Evolutionary conservation across 2,329 filamentous ascomycete species (phyloP), one percentile per base, ranked within the genome.

Genomic region (Aphanoascus verrucosus): DNA sequence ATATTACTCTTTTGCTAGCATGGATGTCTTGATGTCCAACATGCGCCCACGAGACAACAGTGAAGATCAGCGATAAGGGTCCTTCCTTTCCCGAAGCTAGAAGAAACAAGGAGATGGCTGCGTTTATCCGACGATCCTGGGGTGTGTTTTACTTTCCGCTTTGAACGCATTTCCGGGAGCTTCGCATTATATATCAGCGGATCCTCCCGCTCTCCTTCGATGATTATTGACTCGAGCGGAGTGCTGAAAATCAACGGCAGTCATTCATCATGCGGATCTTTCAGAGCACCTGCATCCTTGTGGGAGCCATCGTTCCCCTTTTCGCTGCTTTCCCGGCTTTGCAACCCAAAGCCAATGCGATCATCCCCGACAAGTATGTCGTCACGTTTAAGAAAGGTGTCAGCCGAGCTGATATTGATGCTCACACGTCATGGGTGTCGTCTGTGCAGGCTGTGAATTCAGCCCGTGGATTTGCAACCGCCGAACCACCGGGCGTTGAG

Each of bases 331-430:
- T 42, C 15, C 42, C 50, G 7, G n/a, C 14, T 19, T 52, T 32
- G 15, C 32, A 20, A 1, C 50, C 50, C 8, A 23, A 32, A 2
- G 42, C 12, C n/a, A 52, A 46, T 28, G 40, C 19, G 15, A 52
- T 52, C 20, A 52, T 98, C 56, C 86, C 89, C 58, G 86, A 95
- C 77, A 88, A 86, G 57, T 98, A 98, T 78, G 96, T 98, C 71
- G 79, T 98, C 76, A 90, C 95, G 72, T 96, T 98, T 82, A 98
- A 98, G 84, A 86, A 94, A 73, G 88, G 97, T 71, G 87, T 98
- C 61, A 81, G 82, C 65, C 77, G 85, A 55, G 74, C 77, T 46
- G 76, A 80, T 59, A 88, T 86, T 54, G 73, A 77, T 50, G 78
- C 83, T 66, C 93, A 98, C 73, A 90, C 96, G 71, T 80, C 72